A percentile compares a stretch with the other conserved stretches of the same genome.
These are phyloP conservation scores for Ligustrum vulgare DNA, from an alignment of 257 asterid species.

Conservation along the genomic window DNA sequence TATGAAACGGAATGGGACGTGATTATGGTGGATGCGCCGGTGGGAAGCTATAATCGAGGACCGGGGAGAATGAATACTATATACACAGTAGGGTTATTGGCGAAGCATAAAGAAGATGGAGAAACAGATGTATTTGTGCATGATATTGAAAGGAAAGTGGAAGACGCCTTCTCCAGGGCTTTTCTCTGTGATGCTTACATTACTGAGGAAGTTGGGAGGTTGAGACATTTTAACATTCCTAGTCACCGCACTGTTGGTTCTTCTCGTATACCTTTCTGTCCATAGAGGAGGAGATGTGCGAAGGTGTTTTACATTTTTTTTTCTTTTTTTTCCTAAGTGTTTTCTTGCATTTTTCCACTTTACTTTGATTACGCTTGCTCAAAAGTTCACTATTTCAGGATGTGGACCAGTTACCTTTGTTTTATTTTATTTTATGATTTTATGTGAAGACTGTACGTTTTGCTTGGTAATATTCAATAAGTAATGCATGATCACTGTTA, in stretches of 20 bases:
- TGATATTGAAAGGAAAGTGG: constrained; percentile 32
- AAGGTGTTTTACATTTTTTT: not conserved
- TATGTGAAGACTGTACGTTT: not conserved
- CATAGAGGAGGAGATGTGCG: constrained; percentile 8
- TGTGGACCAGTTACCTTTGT: too few species aligned
- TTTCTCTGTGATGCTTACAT: constrained; percentile 36
- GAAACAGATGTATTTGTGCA: constrained; percentile 33
- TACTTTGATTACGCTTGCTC: not conserved
- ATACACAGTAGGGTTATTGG: constrained; percentile 41
- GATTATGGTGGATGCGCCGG: constrained; percentile 47
- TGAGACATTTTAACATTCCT: constrained; percentile 38
- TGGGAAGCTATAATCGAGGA: not conserved
- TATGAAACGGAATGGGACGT: constrained; percentile 42
- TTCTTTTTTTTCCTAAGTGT: not conserved
- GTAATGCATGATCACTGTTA: too few species aligned
- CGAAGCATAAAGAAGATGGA: constrained; percentile 20
- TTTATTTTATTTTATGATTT: too few species aligned
- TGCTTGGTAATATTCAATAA: not conserved
- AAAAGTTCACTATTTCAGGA: not conserved
- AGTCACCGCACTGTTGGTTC: constrained; percentile 20
- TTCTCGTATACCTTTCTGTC: constrained; percentile 30
- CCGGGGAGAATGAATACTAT: constrained; percentile 43
- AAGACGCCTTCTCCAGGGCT: constrained; percentile 32
- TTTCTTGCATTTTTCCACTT: not conserved
- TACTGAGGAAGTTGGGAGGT: constrained; percentile 20